phyloP scores from a whole-genome alignment of 2,329 filamentous ascomycete species.

The Pseudogymnoascus sp. region DNA sequence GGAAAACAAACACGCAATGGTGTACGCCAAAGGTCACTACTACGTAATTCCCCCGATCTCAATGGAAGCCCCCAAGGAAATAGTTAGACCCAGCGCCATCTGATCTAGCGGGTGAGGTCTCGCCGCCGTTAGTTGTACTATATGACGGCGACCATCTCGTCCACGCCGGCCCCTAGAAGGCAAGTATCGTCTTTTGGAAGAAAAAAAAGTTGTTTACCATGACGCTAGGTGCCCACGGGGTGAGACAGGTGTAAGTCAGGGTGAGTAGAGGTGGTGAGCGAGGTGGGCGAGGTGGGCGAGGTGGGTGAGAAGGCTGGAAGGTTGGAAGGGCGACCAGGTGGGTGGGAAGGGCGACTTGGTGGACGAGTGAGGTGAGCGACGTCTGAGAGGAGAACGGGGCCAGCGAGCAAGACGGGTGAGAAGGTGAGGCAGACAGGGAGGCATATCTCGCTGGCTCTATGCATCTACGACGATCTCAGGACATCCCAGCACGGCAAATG shows the following conservation, averaged over 20 bases:
- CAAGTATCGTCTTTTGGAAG: not conserved
- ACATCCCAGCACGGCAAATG: no score
- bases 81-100: not conserved
- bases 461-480: no score
- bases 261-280: not conserved
- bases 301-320: not conserved
- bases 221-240: not conserved
- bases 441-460: no score
- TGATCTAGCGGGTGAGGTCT: conserved; percentile 1
- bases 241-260: conserved; percentile 1
- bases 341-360: no score
- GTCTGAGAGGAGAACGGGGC: not conserved
- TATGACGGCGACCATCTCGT: conserved; percentile 41
- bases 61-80: not conserved
- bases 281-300: not conserved
- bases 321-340: no score
- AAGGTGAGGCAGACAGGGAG: no score
- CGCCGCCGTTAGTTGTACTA: not conserved
- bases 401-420: not conserved
- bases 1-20: not conserved
- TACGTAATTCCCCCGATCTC: conserved; percentile 6
- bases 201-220: conserved; percentile 1
- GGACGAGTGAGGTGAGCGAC: not conserved
- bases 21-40: not conserved
- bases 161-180: conserved; percentile 33